These are phyloP conservation scores for Aspergillus sp. DNA, from an alignment of 2,329 filamentous ascomycete species.

Conservation along the genomic window DNA sequence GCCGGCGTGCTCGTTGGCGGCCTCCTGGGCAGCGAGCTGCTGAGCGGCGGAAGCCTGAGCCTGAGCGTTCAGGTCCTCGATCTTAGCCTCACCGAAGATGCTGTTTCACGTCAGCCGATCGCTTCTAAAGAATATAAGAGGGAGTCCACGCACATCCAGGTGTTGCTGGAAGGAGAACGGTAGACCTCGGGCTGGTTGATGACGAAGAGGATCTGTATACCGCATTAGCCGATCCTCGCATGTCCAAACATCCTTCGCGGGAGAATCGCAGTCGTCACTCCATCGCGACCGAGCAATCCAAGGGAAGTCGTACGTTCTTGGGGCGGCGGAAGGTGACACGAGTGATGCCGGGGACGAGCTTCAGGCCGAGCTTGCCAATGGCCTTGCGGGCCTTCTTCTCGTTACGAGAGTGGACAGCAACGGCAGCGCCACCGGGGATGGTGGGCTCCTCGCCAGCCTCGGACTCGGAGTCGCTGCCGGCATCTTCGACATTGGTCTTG, in stretches of 20 bases:
- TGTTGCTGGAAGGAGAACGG: slow-evolving; percentile 99
- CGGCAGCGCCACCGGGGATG: slow-evolving; percentile 79
- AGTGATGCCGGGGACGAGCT: slow-evolving; percentile 95
- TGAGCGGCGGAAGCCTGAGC: slow-evolving; percentile 94
- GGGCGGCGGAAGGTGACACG: slow-evolving; percentile 95
- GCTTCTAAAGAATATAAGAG: neutral
- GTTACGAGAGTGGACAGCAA: slow-evolving; percentile 95
- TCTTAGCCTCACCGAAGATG: slow-evolving; percentile 99
- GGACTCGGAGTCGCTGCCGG: slow-evolving; percentile 50
- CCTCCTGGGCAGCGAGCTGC: slow-evolving; percentile 80
- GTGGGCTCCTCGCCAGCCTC: slow-evolving; percentile 56
- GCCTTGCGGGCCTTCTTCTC: slow-evolving; percentile 99
- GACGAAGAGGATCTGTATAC: slow-evolving; percentile 87
- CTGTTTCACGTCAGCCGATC: slow-evolving; percentile 49
- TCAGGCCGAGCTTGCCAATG: slow-evolving; percentile 96
- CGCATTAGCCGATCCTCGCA: slow-evolving; percentile 15
- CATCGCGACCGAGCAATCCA: slow-evolving; percentile 4
- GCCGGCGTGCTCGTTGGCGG: slow-evolving; percentile 58
- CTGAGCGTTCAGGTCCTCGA: slow-evolving; percentile 98
- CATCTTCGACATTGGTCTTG: slow-evolving; percentile 78
- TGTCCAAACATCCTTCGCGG: too few relatives aligned
- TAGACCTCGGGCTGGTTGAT: slow-evolving; percentile 99
- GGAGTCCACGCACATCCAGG: slow-evolving; percentile 79
- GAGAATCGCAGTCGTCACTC: too few relatives aligned
- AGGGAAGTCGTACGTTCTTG: slow-evolving; percentile 77